phyloP scores from a whole-genome alignment of 2,329 filamentous ascomycete genomes.

The Akanthomyces dipterigenus region DNA sequence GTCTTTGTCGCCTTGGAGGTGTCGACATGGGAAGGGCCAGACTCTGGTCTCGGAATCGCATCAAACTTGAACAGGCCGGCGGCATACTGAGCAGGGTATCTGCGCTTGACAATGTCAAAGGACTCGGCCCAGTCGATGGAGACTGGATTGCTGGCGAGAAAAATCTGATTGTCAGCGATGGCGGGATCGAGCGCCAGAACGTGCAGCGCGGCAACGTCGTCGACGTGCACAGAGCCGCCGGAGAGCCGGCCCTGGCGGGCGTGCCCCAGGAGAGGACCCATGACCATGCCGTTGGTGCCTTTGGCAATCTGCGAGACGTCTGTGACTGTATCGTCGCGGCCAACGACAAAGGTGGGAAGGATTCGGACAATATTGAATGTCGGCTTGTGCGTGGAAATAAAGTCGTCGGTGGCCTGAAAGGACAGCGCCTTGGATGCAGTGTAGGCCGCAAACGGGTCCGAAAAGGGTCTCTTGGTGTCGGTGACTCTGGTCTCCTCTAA shows the following conservation, averaged over 20 bases:
- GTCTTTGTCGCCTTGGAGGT: slow-evolving; percentile 24
- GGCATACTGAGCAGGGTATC: slow-evolving; percentile 17
- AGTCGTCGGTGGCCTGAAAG: slow-evolving; percentile 26
- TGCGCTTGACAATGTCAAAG: slow-evolving; percentile 28
- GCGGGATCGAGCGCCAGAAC: slow-evolving; percentile 27
- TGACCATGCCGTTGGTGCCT: slow-evolving; percentile 25
- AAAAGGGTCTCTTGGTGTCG: slow-evolving; percentile 19
- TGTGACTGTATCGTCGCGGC: slow-evolving; percentile 28
- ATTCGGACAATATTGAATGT: slow-evolving; percentile 30
- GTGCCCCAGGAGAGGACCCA: slow-evolving; percentile 28
- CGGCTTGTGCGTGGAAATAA: slow-evolving; percentile 25
- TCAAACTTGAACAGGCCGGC: slow-evolving; percentile 16
- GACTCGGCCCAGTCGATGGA: slow-evolving; percentile 31
- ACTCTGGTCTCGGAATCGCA: neutral
- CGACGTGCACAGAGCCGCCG: slow-evolving; percentile 29
- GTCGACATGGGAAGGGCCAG: slow-evolving; percentile 16
- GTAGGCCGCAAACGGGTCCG: slow-evolving; percentile 27
- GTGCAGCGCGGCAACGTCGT: slow-evolving; percentile 33
- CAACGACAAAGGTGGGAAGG: slow-evolving; percentile 30
- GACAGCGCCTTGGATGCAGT: slow-evolving; percentile 29
- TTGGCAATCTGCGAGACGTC: slow-evolving; percentile 18
- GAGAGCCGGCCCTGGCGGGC: slow-evolving; percentile 16
- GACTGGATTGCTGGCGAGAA: slow-evolving; percentile 20
- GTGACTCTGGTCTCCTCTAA: neutral
- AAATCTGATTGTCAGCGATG: slow-evolving; percentile 20